Percentiles rank a stretch among this genome's conserved stretches.
phyloP scores from a whole-genome alignment of 2,329 filamentous ascomycete species.

The Ciborinia camelliae region DNA sequence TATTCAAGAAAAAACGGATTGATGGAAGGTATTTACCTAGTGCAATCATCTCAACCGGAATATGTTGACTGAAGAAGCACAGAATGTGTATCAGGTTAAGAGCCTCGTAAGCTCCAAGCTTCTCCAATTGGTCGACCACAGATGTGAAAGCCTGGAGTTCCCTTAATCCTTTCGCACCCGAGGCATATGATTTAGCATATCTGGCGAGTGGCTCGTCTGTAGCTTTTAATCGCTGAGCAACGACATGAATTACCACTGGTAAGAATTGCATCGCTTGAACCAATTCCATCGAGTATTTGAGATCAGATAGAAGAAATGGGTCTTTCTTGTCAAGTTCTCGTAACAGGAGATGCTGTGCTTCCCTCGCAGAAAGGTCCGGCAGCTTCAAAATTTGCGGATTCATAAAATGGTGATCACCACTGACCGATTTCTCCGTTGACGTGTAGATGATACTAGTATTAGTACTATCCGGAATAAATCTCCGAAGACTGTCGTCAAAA shows the following conservation, averaged over 20 bases:
- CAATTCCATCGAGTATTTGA: constrained; percentile 55
- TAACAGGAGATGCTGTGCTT: constrained; percentile 59
- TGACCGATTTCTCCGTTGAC: constrained; percentile 57
- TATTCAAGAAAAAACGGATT: not conserved
- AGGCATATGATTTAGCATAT: constrained; percentile 56
- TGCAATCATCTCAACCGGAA: constrained; percentile 63
- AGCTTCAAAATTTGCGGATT: constrained; percentile 57
- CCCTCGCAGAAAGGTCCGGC: constrained; percentile 50
- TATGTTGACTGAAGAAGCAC: constrained; percentile 61
- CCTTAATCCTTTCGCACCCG: constrained; percentile 50
- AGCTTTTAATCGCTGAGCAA: constrained; percentile 58
- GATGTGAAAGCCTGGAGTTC: constrained; percentile 47
- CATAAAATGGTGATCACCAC: constrained; percentile 55
- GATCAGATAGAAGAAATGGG: constrained; percentile 51
- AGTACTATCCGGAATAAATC: constrained; percentile 61
- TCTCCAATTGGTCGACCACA: constrained; percentile 49
- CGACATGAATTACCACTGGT: constrained; percentile 65
- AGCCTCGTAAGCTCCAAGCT: constrained; percentile 49
- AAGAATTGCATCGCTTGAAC: constrained; percentile 62
- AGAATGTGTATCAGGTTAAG: constrained; percentile 63
- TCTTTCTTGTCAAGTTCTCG: constrained; percentile 58
- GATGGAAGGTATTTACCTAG: constrained; percentile 44
- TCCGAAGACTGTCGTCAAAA: constrained; percentile 54
- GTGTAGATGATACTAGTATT: constrained; percentile 67
- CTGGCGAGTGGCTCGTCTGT: constrained; percentile 59